A percentile compares a stretch with the other conserved stretches of the same genome.
phyloP scores from a whole-genome alignment of 352 stramenopile genomes.

The Phytophthora sansomeana region DNA sequence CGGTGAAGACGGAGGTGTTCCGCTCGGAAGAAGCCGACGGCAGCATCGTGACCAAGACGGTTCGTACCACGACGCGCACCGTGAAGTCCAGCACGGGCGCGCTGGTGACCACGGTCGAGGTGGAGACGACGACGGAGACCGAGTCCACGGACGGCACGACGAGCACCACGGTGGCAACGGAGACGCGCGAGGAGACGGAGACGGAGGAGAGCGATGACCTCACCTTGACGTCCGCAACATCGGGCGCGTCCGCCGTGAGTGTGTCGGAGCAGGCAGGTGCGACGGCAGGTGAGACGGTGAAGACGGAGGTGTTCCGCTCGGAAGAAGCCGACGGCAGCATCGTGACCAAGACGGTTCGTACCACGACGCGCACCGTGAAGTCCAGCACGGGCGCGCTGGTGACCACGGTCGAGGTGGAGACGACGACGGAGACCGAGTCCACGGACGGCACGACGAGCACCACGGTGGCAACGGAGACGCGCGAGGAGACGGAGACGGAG shows the following conservation, averaged over 20 bases:
- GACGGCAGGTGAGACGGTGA: background rate
- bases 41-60: background rate
- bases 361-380: background rate
- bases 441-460: background rate
- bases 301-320: background rate
- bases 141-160: background rate
- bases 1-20: background rate
- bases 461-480: background rate
- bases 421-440: background rate
- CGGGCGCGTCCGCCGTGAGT: background rate
- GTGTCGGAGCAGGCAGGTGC: background rate
- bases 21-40: background rate
- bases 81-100: background rate
- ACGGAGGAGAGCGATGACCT: background rate
- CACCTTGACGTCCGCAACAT: background rate
- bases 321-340: background rate
- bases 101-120: background rate
- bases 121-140: background rate
- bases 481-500: background rate
- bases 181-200: background rate
- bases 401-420: background rate
- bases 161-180: background rate
- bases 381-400: background rate
- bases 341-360: background rate
- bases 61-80: background rate